Evolutionary conservation across 768 basidiomycete genomes (phyloP).

Genomic region (Russula abietina): DNA sequence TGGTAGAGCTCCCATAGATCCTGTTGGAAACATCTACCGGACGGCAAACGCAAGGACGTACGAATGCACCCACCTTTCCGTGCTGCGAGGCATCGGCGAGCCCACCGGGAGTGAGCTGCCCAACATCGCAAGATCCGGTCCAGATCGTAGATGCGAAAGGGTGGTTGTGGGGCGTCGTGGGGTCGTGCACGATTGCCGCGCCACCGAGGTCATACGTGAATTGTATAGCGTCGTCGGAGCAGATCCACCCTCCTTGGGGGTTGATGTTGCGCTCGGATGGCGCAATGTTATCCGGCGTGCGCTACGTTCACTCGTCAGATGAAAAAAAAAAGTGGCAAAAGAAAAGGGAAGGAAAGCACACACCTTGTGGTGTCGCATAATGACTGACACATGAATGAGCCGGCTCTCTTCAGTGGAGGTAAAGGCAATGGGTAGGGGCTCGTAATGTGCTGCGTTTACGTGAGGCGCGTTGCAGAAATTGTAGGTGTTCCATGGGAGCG

Average conservation of each 20-base stretch:
- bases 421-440: constrained; percentile 26
- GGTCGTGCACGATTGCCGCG: constrained; percentile 37
- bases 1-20: constrained; percentile 45
- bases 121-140: constrained; percentile 44
- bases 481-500: constrained; percentile 45
- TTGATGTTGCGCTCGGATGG: constrained; percentile 40
- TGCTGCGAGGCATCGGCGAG: constrained; percentile 40
- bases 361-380: constrained; percentile 47
- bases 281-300: constrained; percentile 46
- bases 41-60: background rate
- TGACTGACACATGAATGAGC: constrained; percentile 39
- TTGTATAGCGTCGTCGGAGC: constrained; percentile 33
- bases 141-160: constrained; percentile 42
- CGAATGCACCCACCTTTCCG: constrained; percentile 34
- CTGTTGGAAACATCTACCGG: constrained; percentile 27
- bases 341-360: background rate
- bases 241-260: constrained; percentile 37
- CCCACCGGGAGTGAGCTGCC: constrained; percentile 43
- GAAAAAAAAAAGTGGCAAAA: background rate
- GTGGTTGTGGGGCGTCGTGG: constrained; percentile 36
- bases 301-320: constrained; percentile 27
- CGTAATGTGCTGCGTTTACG: constrained; percentile 38
- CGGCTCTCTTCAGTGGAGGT: constrained; percentile 27
- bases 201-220: constrained; percentile 37
- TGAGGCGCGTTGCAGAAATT: constrained; percentile 51